Percentiles rank a stretch among this genome's conserved stretches.
Conservation (phyloP, 73 alveolate species). For the Paramecium caudatum region DNA sequence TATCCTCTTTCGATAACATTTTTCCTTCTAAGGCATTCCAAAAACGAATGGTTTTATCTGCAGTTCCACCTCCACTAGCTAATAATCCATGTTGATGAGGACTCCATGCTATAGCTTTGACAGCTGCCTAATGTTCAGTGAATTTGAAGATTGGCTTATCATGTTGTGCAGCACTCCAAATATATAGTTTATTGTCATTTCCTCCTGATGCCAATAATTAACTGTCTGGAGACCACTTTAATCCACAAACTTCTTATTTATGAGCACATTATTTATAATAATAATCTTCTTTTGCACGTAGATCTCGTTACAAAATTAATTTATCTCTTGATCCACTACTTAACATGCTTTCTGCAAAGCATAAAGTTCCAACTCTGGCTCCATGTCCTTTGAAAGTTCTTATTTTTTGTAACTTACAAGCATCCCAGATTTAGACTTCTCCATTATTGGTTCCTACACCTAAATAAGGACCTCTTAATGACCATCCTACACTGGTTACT, state of each 20-base stretch:
- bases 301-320: conserved; percentile 93
- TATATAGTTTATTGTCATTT: conserved; percentile 97
- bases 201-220: conserved; percentile 99
- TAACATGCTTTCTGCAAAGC: conserved; percentile 76
- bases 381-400: conserved; percentile 88
- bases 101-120: conserved; percentile 99
- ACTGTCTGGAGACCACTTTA: conserved; percentile 99
- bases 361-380: conserved; percentile 90
- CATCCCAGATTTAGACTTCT: conserved; percentile 89
- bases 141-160: conserved; percentile 88
- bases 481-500: conserved; percentile 96
- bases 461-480: conserved; percentile 85
- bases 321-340: conserved; percentile 98
- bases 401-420: conserved; percentile 79
- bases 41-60: conserved; percentile 98
- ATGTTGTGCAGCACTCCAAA: conserved; percentile 91
- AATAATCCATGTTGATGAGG: conserved; percentile 99
- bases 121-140: conserved; percentile 98
- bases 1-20: conserved; percentile 88
- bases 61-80: conserved; percentile 99
- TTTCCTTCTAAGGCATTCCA: conserved; percentile 96
- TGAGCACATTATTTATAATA: conserved; percentile 86
- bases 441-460: conserved; percentile 86
- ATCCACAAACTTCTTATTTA: conserved; percentile 98
- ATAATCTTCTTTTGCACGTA: conserved; percentile 79